phyloP scores from a whole-genome alignment of 257 asterid genomes.

The Asclepias syriaca region DNA sequence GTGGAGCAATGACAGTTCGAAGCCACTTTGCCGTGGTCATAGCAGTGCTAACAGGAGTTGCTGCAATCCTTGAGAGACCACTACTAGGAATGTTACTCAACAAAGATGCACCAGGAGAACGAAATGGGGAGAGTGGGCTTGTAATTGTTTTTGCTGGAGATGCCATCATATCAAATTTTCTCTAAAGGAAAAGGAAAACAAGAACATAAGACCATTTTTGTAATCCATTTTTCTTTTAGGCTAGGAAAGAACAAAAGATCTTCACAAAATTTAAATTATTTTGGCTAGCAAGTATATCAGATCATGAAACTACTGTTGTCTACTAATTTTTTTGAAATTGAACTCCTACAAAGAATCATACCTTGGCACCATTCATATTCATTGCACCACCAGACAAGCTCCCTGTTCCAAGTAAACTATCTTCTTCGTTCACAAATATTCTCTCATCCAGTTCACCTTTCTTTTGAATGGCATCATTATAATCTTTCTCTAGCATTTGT shows the following conservation, averaged over 20 bases:
- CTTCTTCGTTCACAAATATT: slow-evolving; percentile 69
- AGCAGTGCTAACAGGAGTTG: slow-evolving; percentile 97
- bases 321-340: slow-evolving; percentile 3
- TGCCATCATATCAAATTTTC: slow-evolving; percentile 59
- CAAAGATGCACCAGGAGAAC: slow-evolving; percentile 58
- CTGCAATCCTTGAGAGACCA: slow-evolving; percentile 52
- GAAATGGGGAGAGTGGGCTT: slow-evolving; percentile 68
- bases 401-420: slow-evolving; percentile 83
- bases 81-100: slow-evolving; percentile 30
- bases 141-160: slow-evolving; percentile 84
- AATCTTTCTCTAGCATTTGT: slow-evolving; percentile 59
- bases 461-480: slow-evolving; percentile 45
- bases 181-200: slow-evolving; percentile 39
- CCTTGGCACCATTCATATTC: slow-evolving; percentile 45
- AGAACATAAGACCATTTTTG: not conserved
- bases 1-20: slow-evolving; percentile 79
- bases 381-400: slow-evolving; percentile 70
- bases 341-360: slow-evolving; percentile 11
- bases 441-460: slow-evolving; percentile 86
- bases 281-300: not conserved
- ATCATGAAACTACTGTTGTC: not conserved
- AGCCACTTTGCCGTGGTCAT: slow-evolving; percentile 98
- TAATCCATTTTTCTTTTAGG: no score
- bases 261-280: not conserved
- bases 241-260: not conserved